A percentile compares a stretch with the other conserved stretches of the same genome.
Evolutionary conservation across 768 basidiomycete species (phyloP).

Genomic region (Hypholoma sublateritium): DNA sequence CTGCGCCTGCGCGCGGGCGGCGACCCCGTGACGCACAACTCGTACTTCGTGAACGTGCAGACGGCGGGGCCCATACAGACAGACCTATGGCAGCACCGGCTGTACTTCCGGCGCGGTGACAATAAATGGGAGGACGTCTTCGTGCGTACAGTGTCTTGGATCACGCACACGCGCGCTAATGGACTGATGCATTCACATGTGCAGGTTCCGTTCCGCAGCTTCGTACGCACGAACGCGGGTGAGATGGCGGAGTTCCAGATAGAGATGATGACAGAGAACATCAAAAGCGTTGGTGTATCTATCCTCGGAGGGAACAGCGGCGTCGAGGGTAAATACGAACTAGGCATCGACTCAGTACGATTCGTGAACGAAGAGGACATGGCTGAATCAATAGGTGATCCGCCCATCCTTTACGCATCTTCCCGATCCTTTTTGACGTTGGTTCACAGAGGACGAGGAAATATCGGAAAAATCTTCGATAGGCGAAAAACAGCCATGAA

Average conservation of each 20-base stretch:
- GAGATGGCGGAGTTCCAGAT: slow-evolving; percentile 71
- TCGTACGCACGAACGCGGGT: slow-evolving; percentile 73
- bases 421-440: background rate
- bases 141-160: slow-evolving; percentile 41
- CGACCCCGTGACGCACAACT: slow-evolving; percentile 69
- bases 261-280: slow-evolving; percentile 68
- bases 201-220: slow-evolving; percentile 80
- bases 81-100: slow-evolving; percentile 93
- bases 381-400: slow-evolving; percentile 26
- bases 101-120: slow-evolving; percentile 71
- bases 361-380: slow-evolving; percentile 78
- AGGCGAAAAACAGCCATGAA: slow-evolving; percentile 1
- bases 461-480: background rate
- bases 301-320: slow-evolving; percentile 83
- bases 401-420: background rate
- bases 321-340: slow-evolving; percentile 73
- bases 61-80: slow-evolving; percentile 79
- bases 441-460: background rate
- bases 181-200: background rate
- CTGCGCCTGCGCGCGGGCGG: slow-evolving; percentile 79
- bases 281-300: slow-evolving; percentile 85
- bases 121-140: slow-evolving; percentile 81
- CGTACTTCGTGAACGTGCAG: slow-evolving; percentile 94
- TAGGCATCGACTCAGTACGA: slow-evolving; percentile 79
- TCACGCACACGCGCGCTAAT: background rate